Percentiles rank a stretch among this genome's conserved stretches.
Evolutionary conservation across 2,329 filamentous ascomycete genomes (phyloP).

Genomic region (Aspergillus fumigatiaffinis): DNA sequence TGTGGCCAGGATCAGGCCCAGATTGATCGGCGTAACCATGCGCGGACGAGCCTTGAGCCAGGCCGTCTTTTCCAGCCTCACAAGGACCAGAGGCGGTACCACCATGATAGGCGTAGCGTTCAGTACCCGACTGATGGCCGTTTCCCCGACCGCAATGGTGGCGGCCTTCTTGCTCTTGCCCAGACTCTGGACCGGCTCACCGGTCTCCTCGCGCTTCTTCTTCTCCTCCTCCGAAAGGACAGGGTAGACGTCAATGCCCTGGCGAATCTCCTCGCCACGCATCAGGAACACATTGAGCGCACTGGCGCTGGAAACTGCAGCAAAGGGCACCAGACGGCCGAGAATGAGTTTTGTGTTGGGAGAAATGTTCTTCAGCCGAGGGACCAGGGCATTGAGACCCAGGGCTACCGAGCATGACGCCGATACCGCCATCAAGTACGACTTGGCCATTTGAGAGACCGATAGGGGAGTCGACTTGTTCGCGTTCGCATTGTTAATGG

Average conservation of each 20-base stretch:
- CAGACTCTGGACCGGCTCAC: constrained; percentile 64
- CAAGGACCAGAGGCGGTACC: constrained; percentile 79
- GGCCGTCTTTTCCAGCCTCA: constrained; percentile 74
- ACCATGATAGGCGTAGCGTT: constrained; percentile 98
- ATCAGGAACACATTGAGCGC: constrained; percentile 95
- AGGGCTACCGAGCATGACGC: constrained; percentile 92
- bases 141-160: constrained; percentile 85
- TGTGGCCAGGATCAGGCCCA: constrained; percentile 80
- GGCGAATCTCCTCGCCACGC: constrained; percentile 91
- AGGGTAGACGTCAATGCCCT: constrained; percentile 89
- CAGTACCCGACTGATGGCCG: constrained; percentile 82
- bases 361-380: constrained; percentile 71
- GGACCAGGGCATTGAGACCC: constrained; percentile 85
- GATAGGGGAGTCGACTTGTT: constrained; percentile 94
- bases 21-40: constrained; percentile 75
- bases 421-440: constrained; percentile 85
- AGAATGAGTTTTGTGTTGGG: constrained; percentile 73
- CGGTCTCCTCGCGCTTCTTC: constrained; percentile 58
- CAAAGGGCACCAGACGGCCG: constrained; percentile 87
- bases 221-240: constrained; percentile 69
- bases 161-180: constrained; percentile 88
- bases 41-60: constrained; percentile 77
- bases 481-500: constrained; percentile 94
- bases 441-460: constrained; percentile 75
- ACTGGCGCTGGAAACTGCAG: constrained; percentile 86